Conservation (phyloP, 2,329 filamentous ascomycete species). For the Coniella lustricola region DNA sequence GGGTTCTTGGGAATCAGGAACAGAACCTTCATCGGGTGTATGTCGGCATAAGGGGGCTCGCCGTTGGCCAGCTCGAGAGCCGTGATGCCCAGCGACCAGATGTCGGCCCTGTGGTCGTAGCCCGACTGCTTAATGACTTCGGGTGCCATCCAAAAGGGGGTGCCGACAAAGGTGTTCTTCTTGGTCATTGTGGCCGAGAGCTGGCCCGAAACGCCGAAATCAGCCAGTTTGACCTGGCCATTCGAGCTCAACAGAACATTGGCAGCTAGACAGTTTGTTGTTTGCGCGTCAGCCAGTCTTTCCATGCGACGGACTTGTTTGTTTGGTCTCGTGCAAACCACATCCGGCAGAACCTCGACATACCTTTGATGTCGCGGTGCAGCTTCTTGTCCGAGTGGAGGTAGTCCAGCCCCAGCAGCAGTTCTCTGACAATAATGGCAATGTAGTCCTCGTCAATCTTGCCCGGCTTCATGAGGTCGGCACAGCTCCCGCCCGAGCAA, state of each 20-base stretch:
- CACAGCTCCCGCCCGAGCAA: conserved; percentile 92
- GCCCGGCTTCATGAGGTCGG: conserved; percentile 91
- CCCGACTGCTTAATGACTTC: conserved; percentile 98
- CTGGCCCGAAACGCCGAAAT: conserved; percentile 96
- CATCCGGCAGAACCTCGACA: conserved; percentile 15
- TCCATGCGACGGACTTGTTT: conserved; percentile 16
- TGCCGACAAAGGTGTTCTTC: conserved; percentile 98
- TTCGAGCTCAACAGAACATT: conserved; percentile 85
- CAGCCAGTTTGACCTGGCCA: conserved; percentile 92
- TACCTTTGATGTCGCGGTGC: conserved; percentile 92
- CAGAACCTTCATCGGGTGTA: conserved; percentile 96
- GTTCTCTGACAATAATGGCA: conserved; percentile 85
- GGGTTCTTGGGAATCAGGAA: conserved; percentile 95
- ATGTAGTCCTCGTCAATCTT: conserved; percentile 92
- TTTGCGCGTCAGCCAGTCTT: too few species aligned
- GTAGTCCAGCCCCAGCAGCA: conserved; percentile 86
- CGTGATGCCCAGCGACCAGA: conserved; percentile 94
- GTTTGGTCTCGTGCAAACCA: too few species aligned
- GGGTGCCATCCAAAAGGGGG: conserved; percentile 98
- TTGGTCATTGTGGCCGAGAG: conserved; percentile 98
- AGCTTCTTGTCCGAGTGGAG: conserved; percentile 93
- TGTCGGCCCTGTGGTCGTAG: conserved; percentile 96
- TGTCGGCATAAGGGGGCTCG: conserved; percentile 91
- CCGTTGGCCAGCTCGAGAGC: conserved; percentile 86
- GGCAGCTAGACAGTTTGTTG: conserved; percentile 62